Evolutionary conservation across 352 stramenopile genomes (phyloP).

Genomic region (Phytophthora vignae): DNA sequence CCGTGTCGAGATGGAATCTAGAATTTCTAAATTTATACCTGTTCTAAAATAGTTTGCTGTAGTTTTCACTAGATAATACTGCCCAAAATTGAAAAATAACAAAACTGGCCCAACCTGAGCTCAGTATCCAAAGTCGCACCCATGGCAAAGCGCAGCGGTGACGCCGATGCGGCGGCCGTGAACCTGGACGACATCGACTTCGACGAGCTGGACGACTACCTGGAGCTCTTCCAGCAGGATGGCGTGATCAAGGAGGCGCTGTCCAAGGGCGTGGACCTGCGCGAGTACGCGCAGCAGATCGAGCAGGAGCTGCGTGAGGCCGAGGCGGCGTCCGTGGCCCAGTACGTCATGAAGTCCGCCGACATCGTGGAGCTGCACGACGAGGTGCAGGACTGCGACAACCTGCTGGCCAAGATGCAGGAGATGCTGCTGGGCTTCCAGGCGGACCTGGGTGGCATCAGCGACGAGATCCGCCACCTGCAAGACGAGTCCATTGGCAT

Average conservation of each 20-base stretch:
- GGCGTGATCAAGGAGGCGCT: constrained; percentile 93
- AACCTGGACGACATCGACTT: constrained; percentile 94
- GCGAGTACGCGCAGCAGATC: constrained; percentile 92
- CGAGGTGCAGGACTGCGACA: constrained; percentile 97
- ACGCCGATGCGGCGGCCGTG: constrained; percentile 32
- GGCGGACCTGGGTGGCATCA: constrained; percentile 97
- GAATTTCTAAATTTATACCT: no score
- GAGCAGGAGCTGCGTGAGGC: constrained; percentile 87
- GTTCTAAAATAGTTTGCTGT: not conserved
- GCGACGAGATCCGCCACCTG: constrained; percentile 97
- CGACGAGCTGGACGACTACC: constrained; percentile 93
- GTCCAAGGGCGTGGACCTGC: constrained; percentile 90
- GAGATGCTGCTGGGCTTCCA: constrained; percentile 99
- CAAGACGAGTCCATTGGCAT: constrained; percentile 96
- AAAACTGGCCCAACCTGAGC: no score
- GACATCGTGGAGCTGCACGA: constrained; percentile 93
- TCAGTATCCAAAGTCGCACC: not conserved
- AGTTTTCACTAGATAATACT: not conserved
- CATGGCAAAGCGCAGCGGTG: not conserved
- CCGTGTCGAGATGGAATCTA: not conserved
- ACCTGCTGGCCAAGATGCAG: constrained; percentile 96
- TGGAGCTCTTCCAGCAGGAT: constrained; percentile 95
- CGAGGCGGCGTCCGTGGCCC: constrained; percentile 84
- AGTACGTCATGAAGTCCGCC: constrained; percentile 90
- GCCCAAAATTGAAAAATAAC: no score